A percentile compares a stretch with the other conserved stretches of the same genome.
Evolutionary conservation across 2,329 filamentous ascomycete species (phyloP).

Genomic region (Aspergillus versicolor): DNA sequence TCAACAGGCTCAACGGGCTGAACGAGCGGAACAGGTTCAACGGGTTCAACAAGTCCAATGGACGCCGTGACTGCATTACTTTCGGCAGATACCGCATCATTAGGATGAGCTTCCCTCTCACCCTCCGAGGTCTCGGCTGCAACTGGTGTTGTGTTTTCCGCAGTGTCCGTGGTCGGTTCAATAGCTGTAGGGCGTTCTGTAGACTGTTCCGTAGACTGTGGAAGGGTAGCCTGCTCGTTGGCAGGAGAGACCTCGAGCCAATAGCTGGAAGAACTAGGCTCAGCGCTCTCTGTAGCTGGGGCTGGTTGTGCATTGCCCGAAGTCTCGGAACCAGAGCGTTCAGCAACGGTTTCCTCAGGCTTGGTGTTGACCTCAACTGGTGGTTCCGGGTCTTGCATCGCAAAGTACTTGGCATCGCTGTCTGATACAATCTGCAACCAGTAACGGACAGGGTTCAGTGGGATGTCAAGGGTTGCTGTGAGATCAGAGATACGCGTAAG

Average conservation of each 20-base stretch:
- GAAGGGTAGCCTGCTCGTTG: not conserved
- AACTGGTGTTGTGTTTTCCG: not conserved
- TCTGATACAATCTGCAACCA: constrained; percentile 42
- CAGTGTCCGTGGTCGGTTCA: not conserved
- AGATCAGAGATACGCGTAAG: constrained; percentile 37
- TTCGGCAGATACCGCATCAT: not conserved
- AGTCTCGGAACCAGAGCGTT: constrained; percentile 26
- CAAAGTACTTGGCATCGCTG: constrained; percentile 37
- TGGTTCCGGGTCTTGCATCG: constrained; percentile 34
- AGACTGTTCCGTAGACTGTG: not conserved
- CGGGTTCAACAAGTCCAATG: not conserved
- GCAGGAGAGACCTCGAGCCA: constrained; percentile 2
- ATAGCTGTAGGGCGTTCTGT: not conserved
- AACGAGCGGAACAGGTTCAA: too few species aligned
- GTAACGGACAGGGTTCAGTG: constrained; percentile 31
- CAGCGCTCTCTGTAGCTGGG: constrained; percentile 22
- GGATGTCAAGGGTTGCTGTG: constrained; percentile 27
- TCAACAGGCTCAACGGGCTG: not conserved
- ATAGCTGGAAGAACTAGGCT: constrained; percentile 30
- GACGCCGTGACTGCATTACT: not conserved
- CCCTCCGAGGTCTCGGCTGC: not conserved
- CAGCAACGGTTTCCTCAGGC: constrained; percentile 29
- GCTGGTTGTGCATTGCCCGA: constrained; percentile 19
- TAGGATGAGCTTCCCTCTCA: not conserved
- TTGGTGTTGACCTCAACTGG: constrained; percentile 27